Percentiles rank a stretch among this genome's conserved stretches.
Conservation (phyloP, 83 land plant species). For the Diphasiastrum complanatum region DNA sequence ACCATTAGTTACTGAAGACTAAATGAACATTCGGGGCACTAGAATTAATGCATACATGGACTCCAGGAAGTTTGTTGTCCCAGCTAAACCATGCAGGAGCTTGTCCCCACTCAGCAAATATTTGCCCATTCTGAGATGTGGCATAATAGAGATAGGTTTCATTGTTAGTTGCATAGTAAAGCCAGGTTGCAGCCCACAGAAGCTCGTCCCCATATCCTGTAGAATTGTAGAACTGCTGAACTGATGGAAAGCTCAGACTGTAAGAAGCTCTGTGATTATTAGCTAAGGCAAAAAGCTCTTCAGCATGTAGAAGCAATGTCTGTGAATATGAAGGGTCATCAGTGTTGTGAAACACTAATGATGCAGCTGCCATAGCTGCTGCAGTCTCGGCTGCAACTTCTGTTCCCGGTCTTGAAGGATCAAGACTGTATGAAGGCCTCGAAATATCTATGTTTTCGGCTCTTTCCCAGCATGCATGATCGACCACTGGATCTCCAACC, state of each 20-base stretch:
- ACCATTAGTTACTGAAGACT: neutral
- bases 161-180: slow-evolving; percentile 82
- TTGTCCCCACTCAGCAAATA: slow-evolving; percentile 62
- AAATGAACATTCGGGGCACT: neutral
- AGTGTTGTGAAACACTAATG: slow-evolving; percentile 60
- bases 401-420: slow-evolving; percentile 54
- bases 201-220: slow-evolving; percentile 87
- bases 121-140: slow-evolving; percentile 54
- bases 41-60: slow-evolving; percentile 45
- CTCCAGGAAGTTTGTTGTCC: slow-evolving; percentile 87
- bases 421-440: slow-evolving; percentile 68
- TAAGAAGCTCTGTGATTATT: slow-evolving; percentile 51
- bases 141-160: slow-evolving; percentile 53
- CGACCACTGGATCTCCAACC: slow-evolving; percentile 79
- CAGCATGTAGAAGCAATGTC: slow-evolving; percentile 61
- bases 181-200: slow-evolving; percentile 94
- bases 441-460: slow-evolving; percentile 63
- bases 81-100: slow-evolving; percentile 96
- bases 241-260: slow-evolving; percentile 55
- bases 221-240: slow-evolving; percentile 75
- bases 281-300: slow-evolving; percentile 70
- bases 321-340: slow-evolving; percentile 51
- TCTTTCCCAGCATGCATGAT: slow-evolving; percentile 89
- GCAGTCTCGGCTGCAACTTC: slow-evolving; percentile 96
- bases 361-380: slow-evolving; percentile 93